phyloP scores from a whole-genome alignment of 1,284 basidiomycete genomes.

The Irpex lacteus region DNA sequence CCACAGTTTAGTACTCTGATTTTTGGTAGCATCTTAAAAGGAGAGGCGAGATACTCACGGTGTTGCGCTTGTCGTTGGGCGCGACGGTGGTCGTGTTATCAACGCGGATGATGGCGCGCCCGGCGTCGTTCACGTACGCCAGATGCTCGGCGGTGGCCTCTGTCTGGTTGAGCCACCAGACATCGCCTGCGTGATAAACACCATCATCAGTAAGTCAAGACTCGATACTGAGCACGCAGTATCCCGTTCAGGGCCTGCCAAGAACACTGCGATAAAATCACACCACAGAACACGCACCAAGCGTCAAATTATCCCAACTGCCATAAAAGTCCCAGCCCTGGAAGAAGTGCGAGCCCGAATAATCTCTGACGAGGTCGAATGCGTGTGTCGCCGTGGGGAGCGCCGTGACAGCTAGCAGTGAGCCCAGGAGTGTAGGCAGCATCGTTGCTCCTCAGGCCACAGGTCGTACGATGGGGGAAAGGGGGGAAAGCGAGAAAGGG shows the following conservation, averaged over 20 bases:
- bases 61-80: conserved; percentile 49
- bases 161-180: conserved; percentile 45
- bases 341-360: conserved; percentile 44
- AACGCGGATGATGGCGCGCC: conserved; percentile 57
- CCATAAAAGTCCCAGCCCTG: conserved; percentile 60
- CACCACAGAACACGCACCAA: conserved; percentile 39
- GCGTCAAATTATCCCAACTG: conserved; percentile 57
- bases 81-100: conserved; percentile 52
- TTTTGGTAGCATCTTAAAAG: not conserved
- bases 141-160: conserved; percentile 41
- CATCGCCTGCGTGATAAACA: conserved; percentile 39
- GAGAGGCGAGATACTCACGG: conserved; percentile 42
- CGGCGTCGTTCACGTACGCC: conserved; percentile 52
- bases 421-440: not conserved
- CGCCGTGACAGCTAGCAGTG: not conserved
- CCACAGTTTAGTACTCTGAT: not conserved
- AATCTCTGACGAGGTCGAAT: conserved; percentile 14
- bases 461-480: not conserved
- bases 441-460: not conserved
- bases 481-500: not conserved
- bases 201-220: too few relatives aligned
- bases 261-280: not conserved
- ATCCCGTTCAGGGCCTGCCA: not conserved
- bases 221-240: too few relatives aligned
- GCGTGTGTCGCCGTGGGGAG: not conserved